Percentiles rank a stretch among this genome's conserved stretches.
Conservation (phyloP, 495 filamentous ascomycete genomes). For the Cetradonia linearis region DNA sequence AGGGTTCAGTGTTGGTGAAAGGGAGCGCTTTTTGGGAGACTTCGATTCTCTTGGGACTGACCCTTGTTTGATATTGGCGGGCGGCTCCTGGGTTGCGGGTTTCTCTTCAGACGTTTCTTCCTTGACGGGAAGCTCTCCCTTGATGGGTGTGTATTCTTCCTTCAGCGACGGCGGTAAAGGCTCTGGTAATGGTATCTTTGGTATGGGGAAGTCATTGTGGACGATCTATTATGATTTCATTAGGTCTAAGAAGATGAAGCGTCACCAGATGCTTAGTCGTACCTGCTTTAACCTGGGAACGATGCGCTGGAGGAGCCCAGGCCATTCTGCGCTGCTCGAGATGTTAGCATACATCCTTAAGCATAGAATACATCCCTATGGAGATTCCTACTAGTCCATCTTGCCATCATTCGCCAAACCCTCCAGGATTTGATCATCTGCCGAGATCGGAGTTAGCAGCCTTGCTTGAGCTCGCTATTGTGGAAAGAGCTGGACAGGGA, state of each 20-base stretch:
- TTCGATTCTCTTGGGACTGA: not conserved
- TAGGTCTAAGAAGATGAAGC: slow-evolving; percentile 8
- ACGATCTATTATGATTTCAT: slow-evolving; percentile 38
- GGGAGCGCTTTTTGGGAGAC: slow-evolving; percentile 7
- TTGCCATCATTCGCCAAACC: slow-evolving; percentile 53
- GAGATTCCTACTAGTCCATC: slow-evolving; percentile 54
- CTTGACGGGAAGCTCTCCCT: slow-evolving; percentile 10
- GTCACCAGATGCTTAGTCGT: slow-evolving; percentile 15
- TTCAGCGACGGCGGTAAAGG: slow-evolving; percentile 21
- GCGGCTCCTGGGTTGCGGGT: not conserved
- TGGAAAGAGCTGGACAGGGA: not conserved
- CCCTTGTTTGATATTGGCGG: slow-evolving; percentile 2
- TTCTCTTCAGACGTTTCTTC: slow-evolving; percentile 4
- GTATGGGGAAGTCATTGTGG: slow-evolving; percentile 44
- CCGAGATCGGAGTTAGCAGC: slow-evolving; percentile 11
- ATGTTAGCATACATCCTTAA: slow-evolving; percentile 25
- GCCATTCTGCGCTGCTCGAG: slow-evolving; percentile 43
- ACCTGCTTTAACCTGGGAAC: slow-evolving; percentile 46
- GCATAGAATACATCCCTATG: no score
- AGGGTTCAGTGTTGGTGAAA: slow-evolving; percentile 28
- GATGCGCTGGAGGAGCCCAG: slow-evolving; percentile 40
- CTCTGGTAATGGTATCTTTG: slow-evolving; percentile 31
- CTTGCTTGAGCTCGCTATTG: not conserved
- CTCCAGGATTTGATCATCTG: slow-evolving; percentile 54
- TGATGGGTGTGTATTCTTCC: slow-evolving; percentile 12